Conservation (phyloP, 768 basidiomycete genomes). For the Chiua virens region DNA sequence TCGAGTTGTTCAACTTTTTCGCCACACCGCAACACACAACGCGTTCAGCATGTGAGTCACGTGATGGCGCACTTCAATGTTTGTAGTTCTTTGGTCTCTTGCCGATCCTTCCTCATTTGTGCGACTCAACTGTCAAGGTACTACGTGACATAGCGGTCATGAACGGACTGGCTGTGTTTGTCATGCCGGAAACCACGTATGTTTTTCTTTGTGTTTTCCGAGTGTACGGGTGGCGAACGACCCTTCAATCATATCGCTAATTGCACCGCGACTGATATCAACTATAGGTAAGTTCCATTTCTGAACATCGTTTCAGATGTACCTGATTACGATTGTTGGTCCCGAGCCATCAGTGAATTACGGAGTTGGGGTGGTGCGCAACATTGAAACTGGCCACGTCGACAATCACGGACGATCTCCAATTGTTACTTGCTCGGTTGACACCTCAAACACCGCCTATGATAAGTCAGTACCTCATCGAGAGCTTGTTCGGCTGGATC, state of each 20-base stretch:
- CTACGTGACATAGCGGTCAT: not conserved
- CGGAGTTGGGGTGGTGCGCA: not conserved
- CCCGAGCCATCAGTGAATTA: slow-evolving; percentile 1
- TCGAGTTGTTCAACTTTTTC: slow-evolving; percentile 3
- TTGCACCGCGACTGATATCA: not conserved
- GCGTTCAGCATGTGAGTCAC: slow-evolving; percentile 15
- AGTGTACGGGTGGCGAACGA: not conserved
- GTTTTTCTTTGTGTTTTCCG: not conserved
- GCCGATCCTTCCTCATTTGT: slow-evolving; percentile 17
- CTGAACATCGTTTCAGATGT: slow-evolving; percentile 12
- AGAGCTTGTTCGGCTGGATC: not conserved
- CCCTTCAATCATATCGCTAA: not conserved
- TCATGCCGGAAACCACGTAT: not conserved
- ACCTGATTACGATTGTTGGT: slow-evolving; percentile 1
- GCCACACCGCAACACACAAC: slow-evolving; percentile 4
- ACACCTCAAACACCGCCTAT: slow-evolving; percentile 11
- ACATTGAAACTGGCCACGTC: not conserved
- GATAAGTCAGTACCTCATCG: not conserved
- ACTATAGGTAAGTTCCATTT: not conserved
- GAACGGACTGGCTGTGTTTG: not conserved
- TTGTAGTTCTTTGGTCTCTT: slow-evolving; percentile 16
- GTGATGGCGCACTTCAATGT: slow-evolving; percentile 27
- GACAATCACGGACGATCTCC: not conserved
- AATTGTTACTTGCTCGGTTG: not conserved
- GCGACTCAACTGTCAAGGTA: not conserved